Evolutionary conservation across 1,284 basidiomycete species (phyloP).

Genomic region (Cryptococcus sp.): DNA sequence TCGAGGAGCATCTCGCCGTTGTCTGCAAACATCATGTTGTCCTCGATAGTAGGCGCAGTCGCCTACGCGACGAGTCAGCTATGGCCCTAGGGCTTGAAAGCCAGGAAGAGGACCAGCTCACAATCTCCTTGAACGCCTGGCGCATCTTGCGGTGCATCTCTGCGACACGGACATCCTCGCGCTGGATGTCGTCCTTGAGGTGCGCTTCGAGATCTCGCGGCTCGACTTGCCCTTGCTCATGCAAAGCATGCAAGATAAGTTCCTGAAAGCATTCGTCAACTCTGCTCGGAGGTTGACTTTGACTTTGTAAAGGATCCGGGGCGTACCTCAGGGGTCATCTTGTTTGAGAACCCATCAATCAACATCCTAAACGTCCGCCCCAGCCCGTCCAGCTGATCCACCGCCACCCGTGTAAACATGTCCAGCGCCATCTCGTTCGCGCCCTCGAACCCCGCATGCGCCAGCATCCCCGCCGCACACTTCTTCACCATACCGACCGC

Average conservation of each 20-base stretch:
- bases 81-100: neutral
- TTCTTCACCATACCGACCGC: conserved; percentile 39
- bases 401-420: conserved; percentile 72
- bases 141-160: conserved; percentile 84
- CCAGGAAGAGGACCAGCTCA: conserved; percentile 52
- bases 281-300: too few relatives aligned
- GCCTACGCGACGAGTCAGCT: conserved; percentile 14
- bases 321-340: conserved; percentile 75
- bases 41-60: conserved; percentile 49
- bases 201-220: conserved; percentile 78
- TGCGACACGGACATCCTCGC: conserved; percentile 69
- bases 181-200: conserved; percentile 81
- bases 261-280: conserved; percentile 56
- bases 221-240: conserved; percentile 76
- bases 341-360: conserved; percentile 70
- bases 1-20: conserved; percentile 67
- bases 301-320: conserved; percentile 4
- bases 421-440: conserved; percentile 64
- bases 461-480: conserved; percentile 63
- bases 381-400: conserved; percentile 79
- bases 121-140: conserved; percentile 73
- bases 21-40: conserved; percentile 77
- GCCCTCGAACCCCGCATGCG: conserved; percentile 89
- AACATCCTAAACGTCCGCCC: conserved; percentile 80
- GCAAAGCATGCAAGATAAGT: conserved; percentile 83